Base-by-base conservation (phyloP, 345 rosid genomes). In the Hirschfeldia incana region DNA sequence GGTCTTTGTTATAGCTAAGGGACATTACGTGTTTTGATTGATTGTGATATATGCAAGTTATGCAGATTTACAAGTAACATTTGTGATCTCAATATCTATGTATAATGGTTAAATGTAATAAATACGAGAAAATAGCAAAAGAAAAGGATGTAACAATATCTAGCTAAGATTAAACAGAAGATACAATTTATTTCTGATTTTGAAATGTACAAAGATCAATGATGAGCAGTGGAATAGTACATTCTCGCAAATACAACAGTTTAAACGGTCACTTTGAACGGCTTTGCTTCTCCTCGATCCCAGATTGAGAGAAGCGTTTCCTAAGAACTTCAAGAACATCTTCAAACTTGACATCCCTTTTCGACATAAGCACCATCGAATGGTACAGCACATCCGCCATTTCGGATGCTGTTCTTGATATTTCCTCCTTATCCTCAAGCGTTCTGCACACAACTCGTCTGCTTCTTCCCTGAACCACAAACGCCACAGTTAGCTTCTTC, bases 381-480 rank as follows among this genome's bases (percentile, higher is more conserved):
- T 91, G 97, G 68, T 93, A 93, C 0, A 91, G 72, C 26, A 89
- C 83, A 80, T 95, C 94, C 2, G 88, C 97, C 97, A 91, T 95
- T 80, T 95, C 96, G 2, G 94, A 88, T 5, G 90, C 89, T 8
- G 90, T 81, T 5, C 87, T 88, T 17, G 81, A 53, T 11, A 72
- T 74, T 34, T 90, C 89, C 81, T 95, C 96, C 0, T 88, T 86
- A 5, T 89, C 97, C 80, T 93, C 97, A 28, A 90, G 57, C 5
- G 98, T 89, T 76, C 82, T 79, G 74, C 98, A 95, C 98, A 95
- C 67, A 93, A 70, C 78, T 93, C 98, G 72, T 91, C 91, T 0
- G 91, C 93, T 83, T 94, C 97, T 86, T 93, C 97, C 86, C 94
- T 93, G 82, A 60, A 6, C 44, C 9, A 27, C 26, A 30, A 6